A percentile compares a stretch with the other conserved stretches of the same genome.
Evolutionary conservation across 345 rosid genomes (phyloP).

Genomic region (Balakata baccata): DNA sequence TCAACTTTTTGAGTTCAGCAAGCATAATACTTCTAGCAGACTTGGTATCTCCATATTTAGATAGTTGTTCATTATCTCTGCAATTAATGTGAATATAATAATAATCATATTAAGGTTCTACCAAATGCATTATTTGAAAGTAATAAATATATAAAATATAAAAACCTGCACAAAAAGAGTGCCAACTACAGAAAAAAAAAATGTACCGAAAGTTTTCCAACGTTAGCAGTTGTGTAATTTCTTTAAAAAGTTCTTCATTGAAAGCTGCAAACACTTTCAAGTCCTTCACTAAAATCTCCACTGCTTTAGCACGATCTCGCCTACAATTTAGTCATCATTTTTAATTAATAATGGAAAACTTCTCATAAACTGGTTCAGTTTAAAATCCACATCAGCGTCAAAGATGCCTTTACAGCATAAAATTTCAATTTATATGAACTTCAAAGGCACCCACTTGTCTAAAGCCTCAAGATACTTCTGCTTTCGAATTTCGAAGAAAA

Average conservation of each 20-base stretch:
- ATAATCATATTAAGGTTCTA: constrained; percentile 1
- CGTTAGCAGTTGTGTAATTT: constrained; percentile 73
- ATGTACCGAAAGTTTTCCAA: constrained; percentile 75
- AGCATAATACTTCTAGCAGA: constrained; percentile 84
- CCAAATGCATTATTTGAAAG: neutral
- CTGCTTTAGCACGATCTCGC: constrained; percentile 75
- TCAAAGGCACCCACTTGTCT: constrained; percentile 54
- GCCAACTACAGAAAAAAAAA: too few relatives aligned
- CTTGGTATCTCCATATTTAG: constrained; percentile 79
- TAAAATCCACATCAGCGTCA: neutral
- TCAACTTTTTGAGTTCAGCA: constrained; percentile 72
- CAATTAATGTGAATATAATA: constrained; percentile 26
- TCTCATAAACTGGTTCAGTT: neutral
- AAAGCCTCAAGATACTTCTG: constrained; percentile 90
- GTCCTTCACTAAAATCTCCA: constrained; percentile 82
- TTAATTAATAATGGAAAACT: neutral
- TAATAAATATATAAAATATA: neutral
- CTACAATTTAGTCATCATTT: constrained; percentile 30
- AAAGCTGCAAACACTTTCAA: constrained; percentile 76
- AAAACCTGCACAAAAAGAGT: neutral
- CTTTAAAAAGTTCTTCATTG: constrained; percentile 83
- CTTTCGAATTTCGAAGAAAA: constrained; percentile 84
- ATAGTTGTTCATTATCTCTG: constrained; percentile 84
- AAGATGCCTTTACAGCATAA: too few relatives aligned
- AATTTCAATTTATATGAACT: neutral